Conservation (phyloP, 2,329 filamentous ascomycete genomes). For the Penicillium sp. region DNA sequence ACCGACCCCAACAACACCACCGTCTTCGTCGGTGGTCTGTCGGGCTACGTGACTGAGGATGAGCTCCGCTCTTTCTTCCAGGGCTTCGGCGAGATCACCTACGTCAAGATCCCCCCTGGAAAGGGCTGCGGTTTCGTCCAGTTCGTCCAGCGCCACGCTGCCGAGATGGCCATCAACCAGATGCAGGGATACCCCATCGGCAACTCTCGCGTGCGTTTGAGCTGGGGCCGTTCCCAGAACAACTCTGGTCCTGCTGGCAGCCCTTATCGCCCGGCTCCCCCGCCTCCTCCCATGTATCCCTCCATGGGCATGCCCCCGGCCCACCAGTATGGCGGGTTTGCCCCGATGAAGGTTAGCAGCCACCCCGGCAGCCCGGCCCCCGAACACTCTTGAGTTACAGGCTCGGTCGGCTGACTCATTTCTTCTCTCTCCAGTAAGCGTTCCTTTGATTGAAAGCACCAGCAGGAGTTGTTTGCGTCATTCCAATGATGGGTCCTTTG, state of each 20-base stretch:
- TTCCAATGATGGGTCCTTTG: constrained; percentile 43
- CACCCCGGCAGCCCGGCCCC: constrained; percentile 29
- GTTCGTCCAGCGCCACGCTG: constrained; percentile 96
- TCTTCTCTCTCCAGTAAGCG: constrained; percentile 32
- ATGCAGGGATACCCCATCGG: constrained; percentile 99
- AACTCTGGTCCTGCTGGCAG: constrained; percentile 96
- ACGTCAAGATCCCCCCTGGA: constrained; percentile 98
- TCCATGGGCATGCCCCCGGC: constrained; percentile 66
- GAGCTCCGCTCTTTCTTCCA: constrained; percentile 99
- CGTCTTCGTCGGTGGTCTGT: constrained; percentile 94
- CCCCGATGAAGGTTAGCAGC: constrained; percentile 62
- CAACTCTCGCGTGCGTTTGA: constrained; percentile 94
- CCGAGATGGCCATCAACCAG: constrained; percentile 99
- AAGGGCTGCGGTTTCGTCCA: constrained; percentile 99
- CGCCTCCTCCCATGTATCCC: constrained; percentile 68
- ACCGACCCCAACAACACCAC: constrained; percentile 99
- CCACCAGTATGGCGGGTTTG: constrained; percentile 62
- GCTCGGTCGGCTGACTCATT: constrained; percentile 28
- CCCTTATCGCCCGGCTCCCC: constrained; percentile 88
- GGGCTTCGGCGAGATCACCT: constrained; percentile 98
- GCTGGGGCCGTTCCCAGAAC: constrained; percentile 98
- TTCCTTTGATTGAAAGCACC: constrained; percentile 43
- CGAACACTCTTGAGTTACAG: constrained; percentile 28
- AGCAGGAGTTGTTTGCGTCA: constrained; percentile 43
- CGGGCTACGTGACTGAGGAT: constrained; percentile 97